Evolutionary conservation across 139 green algal genomes (phyloP).

Genomic region (Chlorella sp.): DNA sequence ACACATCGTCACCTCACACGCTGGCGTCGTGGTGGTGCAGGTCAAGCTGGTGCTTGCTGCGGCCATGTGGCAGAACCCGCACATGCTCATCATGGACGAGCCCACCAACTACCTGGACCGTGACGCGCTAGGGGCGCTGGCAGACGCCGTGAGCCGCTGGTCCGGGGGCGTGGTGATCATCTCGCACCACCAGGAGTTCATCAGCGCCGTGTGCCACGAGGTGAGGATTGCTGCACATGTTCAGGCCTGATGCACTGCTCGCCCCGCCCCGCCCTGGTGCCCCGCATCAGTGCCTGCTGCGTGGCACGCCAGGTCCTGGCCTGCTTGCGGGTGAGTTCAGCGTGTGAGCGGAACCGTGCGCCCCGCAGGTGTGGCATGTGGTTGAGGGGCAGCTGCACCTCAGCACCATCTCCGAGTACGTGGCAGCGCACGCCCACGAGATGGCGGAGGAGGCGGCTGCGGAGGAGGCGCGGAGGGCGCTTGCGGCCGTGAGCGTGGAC

Average conservation of each 20-base stretch:
- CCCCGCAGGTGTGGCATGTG: slow-evolving; percentile 11
- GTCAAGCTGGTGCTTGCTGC: slow-evolving; percentile 78
- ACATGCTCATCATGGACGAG: slow-evolving; percentile 87
- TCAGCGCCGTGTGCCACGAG: slow-evolving; percentile 31
- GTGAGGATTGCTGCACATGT: slow-evolving; percentile 16
- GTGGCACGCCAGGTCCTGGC: no score
- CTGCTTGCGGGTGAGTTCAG: not conserved
- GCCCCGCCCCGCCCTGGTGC: no score
- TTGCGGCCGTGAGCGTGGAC: no score
- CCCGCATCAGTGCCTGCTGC: not conserved
- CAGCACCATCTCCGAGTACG: slow-evolving; percentile 8
- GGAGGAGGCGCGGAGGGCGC: no score
- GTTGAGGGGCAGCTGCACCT: not conserved
- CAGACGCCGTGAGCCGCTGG: slow-evolving; percentile 64
- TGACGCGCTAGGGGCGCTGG: slow-evolving; percentile 74
- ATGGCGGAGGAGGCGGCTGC: not conserved
- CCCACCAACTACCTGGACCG: slow-evolving; percentile 88
- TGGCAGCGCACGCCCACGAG: not conserved
- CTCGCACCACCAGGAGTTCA: slow-evolving; percentile 39
- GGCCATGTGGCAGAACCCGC: slow-evolving; percentile 72
- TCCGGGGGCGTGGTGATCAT: slow-evolving; percentile 39
- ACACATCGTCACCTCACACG: no score
- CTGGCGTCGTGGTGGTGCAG: slow-evolving; percentile 59
- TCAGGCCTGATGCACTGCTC: no score
- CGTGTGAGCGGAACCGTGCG: not conserved